Base-by-base conservation (phyloP, 148 eudicot species). In the Rhododendron ovatum region DNA sequence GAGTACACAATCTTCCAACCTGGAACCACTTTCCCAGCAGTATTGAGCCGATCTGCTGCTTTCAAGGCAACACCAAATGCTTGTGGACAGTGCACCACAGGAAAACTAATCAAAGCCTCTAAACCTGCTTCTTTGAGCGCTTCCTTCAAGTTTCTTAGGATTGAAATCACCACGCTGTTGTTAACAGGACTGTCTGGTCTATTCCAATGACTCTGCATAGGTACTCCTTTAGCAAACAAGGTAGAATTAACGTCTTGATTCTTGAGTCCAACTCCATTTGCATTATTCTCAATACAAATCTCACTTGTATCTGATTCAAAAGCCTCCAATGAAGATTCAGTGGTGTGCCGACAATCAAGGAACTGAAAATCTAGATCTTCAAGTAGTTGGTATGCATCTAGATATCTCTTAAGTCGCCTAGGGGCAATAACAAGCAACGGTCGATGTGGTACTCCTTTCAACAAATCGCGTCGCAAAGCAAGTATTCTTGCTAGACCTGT, bases 1-100 rank as follows among this genome's bases (percentile, higher is more conserved):
- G 99, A 96, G 90, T 96, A 96, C 37, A 95, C 99, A 83, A 95
- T 85, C 87, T 96, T 96, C 99, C 99, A 96, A 76, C 99, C 98
- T 0, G 97, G 94, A 84, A 95, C 90, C 24, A 78, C 75, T 88
- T 92, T 89, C 61, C 94, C 96, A 45, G 26, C 89, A 83, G 86
- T 55, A 81, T 92, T 90, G 24, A 80, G 83, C 90, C 98, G 92
- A 82, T 89, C 88, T 33, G 92, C 89, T 30, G 97, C 96, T 89
- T 87, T 89, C 87, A 95, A 69, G 71, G 84, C 89, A 57, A 93
- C 91, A 59, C 99, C 99, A 87, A 78, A 96, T 18, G 99, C 98
- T 84, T 93, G 95, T 74, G 98, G 97, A 81, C 99, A 96, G 84
- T 96, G 99, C 22, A 95, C 91, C 7, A 96, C 99, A 47, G 98